Conservation (phyloP, 768 basidiomycete species). For the Rhodosporidiobolus odoratus region DNA sequence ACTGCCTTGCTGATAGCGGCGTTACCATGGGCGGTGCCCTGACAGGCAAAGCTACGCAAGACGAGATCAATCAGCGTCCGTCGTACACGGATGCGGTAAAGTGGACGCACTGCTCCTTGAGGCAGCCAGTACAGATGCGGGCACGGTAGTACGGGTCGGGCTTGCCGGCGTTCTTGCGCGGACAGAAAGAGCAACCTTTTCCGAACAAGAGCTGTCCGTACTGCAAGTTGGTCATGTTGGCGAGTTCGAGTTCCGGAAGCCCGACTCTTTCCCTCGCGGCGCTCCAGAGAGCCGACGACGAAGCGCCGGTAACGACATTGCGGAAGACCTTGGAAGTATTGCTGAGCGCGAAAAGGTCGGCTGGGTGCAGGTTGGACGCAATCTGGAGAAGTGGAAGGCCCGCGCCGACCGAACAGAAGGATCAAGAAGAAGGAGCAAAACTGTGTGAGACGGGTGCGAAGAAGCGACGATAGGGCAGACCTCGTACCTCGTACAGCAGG, state of each 20-base stretch:
- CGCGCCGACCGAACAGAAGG: not conserved
- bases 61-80: not conserved
- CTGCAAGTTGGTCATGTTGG: constrained; percentile 17
- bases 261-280: not conserved
- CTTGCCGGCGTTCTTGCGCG: constrained; percentile 19
- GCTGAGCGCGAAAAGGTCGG: constrained; percentile 4
- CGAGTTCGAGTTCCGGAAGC: constrained; percentile 13
- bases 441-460: not conserved
- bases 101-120: constrained; percentile 3
- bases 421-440: not conserved
- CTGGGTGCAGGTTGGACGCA: not conserved
- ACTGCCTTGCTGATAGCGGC: too few species aligned
- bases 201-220: constrained; percentile 14
- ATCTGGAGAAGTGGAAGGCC: not conserved
- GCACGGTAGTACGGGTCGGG: constrained; percentile 11
- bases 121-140: constrained; percentile 8
- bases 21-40: not conserved
- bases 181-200: constrained; percentile 21
- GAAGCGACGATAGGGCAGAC: not conserved
- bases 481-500: constrained; percentile 15
- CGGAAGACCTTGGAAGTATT: constrained; percentile 15
- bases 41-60: not conserved
- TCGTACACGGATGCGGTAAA: too few species aligned
- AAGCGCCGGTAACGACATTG: constrained; percentile 5
- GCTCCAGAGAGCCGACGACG: not conserved